Base-by-base conservation (phyloP, 768 basidiomycete species). In the Russula olivacea region DNA sequence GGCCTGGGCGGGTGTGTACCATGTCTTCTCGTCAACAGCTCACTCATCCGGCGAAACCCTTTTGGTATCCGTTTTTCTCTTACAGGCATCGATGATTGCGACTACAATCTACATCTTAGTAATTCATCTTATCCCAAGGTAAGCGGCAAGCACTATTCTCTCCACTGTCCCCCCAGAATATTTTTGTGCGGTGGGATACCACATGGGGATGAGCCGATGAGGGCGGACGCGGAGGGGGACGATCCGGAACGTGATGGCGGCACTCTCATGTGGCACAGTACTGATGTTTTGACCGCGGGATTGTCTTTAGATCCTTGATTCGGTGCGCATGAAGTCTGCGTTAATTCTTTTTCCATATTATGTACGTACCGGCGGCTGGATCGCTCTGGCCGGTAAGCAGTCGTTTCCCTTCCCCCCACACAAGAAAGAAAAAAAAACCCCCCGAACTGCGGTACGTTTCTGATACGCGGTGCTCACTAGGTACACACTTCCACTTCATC, bases 91-190 rank as follows among this genome's bases (percentile, higher is more conserved):
- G 89, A 91, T 65, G 90, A 91, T 49, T 79, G 80, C 48, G 91
- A 93, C 72, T 85, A 85, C 68, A 83, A 88, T 69, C 71, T 80
- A 14, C 90, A 93, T 69, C 77, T 92, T 61, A 90, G 88, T 71
- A 93, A 93, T 69, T 90, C 89, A 0, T 86, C 83, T 57, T 93
- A 92, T 65, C 81, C 87, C 4, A 91, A 89, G 78, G 87, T 82
- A 61, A 17, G 75, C 14, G 25, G 2, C 6, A n/a, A 9, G 15
- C 9, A 11, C n/a, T 47, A 21, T 49, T n/a, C 4, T 12, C 23
- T 10, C 6, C 21, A 4, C 43, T 21, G 15, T 11, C 17, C 47
- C 47, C 23, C 47, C 12, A 23, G 12, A 15, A 25, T 15, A 25
- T 15, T 23, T 25, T 23, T 49, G 48, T 25, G 23, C 5, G 48